Evolutionary conservation across 768 basidiomycete species (phyloP), one percentile per base, ranked within the genome.

Genomic region (Leucocoprinus leucothites): DNA sequence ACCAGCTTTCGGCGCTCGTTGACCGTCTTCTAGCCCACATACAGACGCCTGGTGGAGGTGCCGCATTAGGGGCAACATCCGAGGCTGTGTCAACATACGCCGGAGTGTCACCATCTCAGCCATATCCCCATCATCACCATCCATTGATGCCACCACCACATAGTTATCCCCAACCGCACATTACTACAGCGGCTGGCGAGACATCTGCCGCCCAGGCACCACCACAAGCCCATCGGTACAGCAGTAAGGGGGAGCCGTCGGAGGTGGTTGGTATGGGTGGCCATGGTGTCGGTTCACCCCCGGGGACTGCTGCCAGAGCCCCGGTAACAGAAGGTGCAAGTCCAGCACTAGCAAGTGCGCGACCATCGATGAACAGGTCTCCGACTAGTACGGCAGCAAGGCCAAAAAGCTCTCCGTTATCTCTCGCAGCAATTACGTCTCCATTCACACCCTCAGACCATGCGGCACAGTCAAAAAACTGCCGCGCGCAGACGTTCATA

Each of bases 401-500:
- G 25, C 54, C 66, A 21, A 71, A 69, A 60, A 61, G 60, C 31
- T 73, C 74, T 13, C 71, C 74, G 18, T 61, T 71, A 31, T 72
- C 74, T 28, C 64, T 76, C 2, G 67, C 74, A 19, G 71, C 73
- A 6, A 77, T 77, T 46, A 75, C 74, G 13, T 68, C 72, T 16
- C 76, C 76, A 8, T 73, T 66, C 57, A 66, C 67, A 59, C 64
- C 71, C n/a, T 46, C 62, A 48, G 61, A 58, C 36, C 56, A 54
- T 34, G 53, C 48, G 42, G 56, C 57, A 48, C 63, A 68, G 78
- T 67, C 84, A 87, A 87, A 89, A 87, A 87, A 89, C 78, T 85
- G 54, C 78, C 73, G 64, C 81, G 86, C 86, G 86, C 86, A 87
- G 86, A 85, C 80, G 86, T 78, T 77, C 77, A 79, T 63, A 64